Evolutionary conservation across 1,284 basidiomycete genomes (phyloP).

Genomic region (Amylostereum areolatum): DNA sequence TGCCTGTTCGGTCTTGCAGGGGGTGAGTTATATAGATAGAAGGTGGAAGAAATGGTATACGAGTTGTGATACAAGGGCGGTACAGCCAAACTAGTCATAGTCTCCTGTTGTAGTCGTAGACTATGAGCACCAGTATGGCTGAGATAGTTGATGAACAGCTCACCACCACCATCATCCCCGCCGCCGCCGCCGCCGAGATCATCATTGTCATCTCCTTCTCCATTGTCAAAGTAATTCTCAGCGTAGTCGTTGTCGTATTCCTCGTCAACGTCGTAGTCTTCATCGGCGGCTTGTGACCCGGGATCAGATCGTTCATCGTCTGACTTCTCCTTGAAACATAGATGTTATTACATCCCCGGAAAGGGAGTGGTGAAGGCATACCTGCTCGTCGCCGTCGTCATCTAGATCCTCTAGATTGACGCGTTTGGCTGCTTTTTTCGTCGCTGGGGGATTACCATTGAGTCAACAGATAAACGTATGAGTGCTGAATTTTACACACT

Average conservation of each 20-base stretch:
- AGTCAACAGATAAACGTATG: neutral
- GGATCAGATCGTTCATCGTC: conserved; percentile 57
- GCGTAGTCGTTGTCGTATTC: conserved; percentile 84
- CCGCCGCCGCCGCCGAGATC: conserved; percentile 63
- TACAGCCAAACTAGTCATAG: neutral
- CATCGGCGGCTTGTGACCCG: conserved; percentile 53
- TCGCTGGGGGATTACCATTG: conserved; percentile 18
- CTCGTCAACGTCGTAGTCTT: conserved; percentile 79
- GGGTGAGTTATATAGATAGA: no score
- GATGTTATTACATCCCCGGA: conserved; percentile 6
- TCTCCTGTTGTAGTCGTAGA: neutral
- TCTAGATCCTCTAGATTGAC: conserved; percentile 61
- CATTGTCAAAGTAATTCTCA: conserved; percentile 82
- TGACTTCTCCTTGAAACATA: conserved; percentile 49
- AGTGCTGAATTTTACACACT: conserved; percentile 23
- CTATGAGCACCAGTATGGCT: neutral
- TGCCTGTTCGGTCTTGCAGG: no score
- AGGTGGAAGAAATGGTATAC: neutral
- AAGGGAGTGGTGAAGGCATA: conserved; percentile 19
- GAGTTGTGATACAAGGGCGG: neutral
- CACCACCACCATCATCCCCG: conserved; percentile 55
- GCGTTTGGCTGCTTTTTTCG: conserved; percentile 31
- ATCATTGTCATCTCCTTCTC: conserved; percentile 72
- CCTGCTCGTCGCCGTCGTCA: conserved; percentile 60
- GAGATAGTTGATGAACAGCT: conserved; percentile 1